Evolutionary conservation across 345 rosid genomes (phyloP).

Genomic region (Toxicodendron radicans): DNA sequence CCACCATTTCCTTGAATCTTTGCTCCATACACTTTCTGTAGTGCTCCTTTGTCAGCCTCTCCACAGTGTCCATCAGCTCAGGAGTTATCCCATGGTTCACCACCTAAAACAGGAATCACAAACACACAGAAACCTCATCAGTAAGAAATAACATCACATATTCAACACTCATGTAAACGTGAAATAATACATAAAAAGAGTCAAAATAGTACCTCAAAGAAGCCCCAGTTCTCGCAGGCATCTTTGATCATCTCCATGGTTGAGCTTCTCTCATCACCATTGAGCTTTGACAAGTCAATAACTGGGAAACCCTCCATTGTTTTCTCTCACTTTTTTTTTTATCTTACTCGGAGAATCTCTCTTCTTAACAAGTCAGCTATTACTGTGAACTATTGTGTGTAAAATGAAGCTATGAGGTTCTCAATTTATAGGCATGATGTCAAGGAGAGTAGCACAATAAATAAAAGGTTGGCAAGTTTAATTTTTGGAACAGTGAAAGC

Average conservation of each 20-base stretch:
- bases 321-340: conserved; percentile 6
- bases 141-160: neutral
- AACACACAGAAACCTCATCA: neutral
- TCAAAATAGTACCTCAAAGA: conserved; percentile 65
- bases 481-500: neutral
- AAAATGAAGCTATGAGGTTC: conserved; percentile 12
- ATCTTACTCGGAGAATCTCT: neutral
- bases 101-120: conserved; percentile 30
- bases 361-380: neutral
- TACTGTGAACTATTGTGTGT: conserved; percentile 22
- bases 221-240: conserved; percentile 86
- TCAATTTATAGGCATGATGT: conserved; percentile 52
- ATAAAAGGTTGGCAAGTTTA: neutral
- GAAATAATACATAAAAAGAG: no score
- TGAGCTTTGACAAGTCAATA: conserved; percentile 58
- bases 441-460: neutral
- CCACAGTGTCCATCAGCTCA: conserved; percentile 69
- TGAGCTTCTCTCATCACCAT: conserved; percentile 55
- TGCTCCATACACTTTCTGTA: conserved; percentile 62
- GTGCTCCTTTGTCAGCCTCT: conserved; percentile 68
- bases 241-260: conserved; percentile 63
- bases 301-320: conserved; percentile 64
- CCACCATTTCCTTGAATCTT: conserved; percentile 71
- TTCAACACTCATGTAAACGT: no score
- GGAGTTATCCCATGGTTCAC: conserved; percentile 68